Evolutionary conservation across 164 flowering plant species (phyloP), one percentile per base, ranked within the genome.

Genomic region (Magnolia kwangsiensis): DNA sequence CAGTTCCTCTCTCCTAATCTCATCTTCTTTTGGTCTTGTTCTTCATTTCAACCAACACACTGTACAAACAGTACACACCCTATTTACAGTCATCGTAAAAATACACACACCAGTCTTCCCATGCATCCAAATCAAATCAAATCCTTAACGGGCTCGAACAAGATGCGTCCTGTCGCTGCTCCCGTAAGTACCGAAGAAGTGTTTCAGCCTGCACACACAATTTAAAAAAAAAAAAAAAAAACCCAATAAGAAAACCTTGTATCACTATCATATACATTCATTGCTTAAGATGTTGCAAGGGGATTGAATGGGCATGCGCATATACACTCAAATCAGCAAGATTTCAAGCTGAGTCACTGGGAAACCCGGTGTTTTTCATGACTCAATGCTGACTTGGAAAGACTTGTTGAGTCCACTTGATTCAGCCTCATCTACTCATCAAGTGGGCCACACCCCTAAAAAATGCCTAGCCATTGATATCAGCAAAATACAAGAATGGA

Each of bases 131-230:
- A 55, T 16, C 18, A 11, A 55, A 55, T 55, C 61, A 37, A 37
- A 37, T 37, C n/a, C 72, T 74, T 73, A 72, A 81, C 70, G 91
- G 86, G 74, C 84, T 86, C 63, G 91, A 86, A 63, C 86, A 71
- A 7, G 89, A 82, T 10, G 86, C 72, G 24, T 67, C 97, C 68
- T 88, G 89, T 78, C 98, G 90, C 69, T 95, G 87, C 76, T 91
- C 98, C 80, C 98, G 88, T 86, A 95, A 76, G 81, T 89, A 89
- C 76, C 81, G 84, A 23, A 95, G 91, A 74, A 92, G 92, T 13
- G 84, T 87, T 78, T 91, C 97, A n/a, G 98, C 98, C 98, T 95
- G 96, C 78, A 59, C 79, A 79, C 45, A 23, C 23, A 66, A 27
- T 27, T 27, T n/a, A n/a, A n/a, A 63, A 45, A 71, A 18, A 20